These are phyloP conservation scores for Bassia scoparia DNA, from an alignment of 148 eudicot species.

Conservation along the genomic window DNA sequence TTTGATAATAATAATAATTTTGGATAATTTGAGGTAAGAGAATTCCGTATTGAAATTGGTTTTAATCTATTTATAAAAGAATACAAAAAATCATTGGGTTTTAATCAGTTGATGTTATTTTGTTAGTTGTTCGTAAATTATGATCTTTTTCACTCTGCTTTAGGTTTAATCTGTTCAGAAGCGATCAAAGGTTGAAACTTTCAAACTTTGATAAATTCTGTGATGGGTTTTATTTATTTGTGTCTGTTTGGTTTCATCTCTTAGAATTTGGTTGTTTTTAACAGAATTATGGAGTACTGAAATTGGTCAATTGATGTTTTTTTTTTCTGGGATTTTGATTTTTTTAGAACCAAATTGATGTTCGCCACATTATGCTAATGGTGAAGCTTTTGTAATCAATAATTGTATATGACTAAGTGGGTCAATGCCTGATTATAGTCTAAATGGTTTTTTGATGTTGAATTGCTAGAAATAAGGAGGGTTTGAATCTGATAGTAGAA, in stretches of 20 bases:
- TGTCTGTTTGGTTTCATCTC: conserved; percentile 2
- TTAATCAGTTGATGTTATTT: neutral
- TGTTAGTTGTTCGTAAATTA: neutral
- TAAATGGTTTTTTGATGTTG: conserved; percentile 14
- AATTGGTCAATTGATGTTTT: conserved; percentile 14
- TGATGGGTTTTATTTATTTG: conserved; percentile 21
- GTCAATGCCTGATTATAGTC: conserved; percentile 7
- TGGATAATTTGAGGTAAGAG: neutral
- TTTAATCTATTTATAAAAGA: neutral
- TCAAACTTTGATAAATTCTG: neutral
- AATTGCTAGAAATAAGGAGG: conserved; percentile 14
- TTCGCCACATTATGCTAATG: conserved; percentile 4
- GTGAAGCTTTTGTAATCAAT: too few relatives aligned
- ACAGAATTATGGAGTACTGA: neutral
- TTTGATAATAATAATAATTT: neutral
- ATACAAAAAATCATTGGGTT: too few relatives aligned
- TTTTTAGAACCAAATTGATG: conserved; percentile 4
- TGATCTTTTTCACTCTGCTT: conserved; percentile 9
- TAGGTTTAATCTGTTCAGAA: conserved; percentile 25
- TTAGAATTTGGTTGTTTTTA: conserved; percentile 6
- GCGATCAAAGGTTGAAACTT: conserved; percentile 25
- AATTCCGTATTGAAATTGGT: neutral
- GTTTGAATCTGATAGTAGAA: conserved; percentile 15
- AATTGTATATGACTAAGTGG: conserved; percentile 20
- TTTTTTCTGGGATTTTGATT: conserved; percentile 15